phyloP scores from a whole-genome alignment of 345 rosid species.

The Eucalyptus cloeziana region DNA sequence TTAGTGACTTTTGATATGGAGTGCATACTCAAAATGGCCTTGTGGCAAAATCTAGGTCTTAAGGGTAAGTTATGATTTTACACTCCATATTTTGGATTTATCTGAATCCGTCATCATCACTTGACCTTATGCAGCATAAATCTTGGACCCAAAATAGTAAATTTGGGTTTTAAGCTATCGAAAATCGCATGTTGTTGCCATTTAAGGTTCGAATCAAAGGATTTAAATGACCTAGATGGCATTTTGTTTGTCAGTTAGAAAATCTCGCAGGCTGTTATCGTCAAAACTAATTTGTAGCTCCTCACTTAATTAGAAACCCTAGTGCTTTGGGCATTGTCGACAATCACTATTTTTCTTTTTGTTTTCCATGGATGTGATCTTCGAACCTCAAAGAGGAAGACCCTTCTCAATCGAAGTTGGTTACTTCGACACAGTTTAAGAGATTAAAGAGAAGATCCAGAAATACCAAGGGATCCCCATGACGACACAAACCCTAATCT shows the following conservation, averaged over 20 bases:
- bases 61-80: neutral
- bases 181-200: neutral
- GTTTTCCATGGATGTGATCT: constrained; percentile 45
- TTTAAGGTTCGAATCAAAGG: neutral
- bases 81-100: neutral
- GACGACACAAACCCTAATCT: constrained; percentile 43
- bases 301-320: neutral
- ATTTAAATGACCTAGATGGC: neutral
- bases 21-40: neutral
- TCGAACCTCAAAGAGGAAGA: constrained; percentile 35
- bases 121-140: neutral
- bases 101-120: neutral
- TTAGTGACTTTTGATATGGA: neutral
- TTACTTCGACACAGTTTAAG: constrained; percentile 55
- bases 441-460: constrained; percentile 60
- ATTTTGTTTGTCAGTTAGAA: neutral
- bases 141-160: neutral
- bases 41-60: neutral
- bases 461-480: constrained; percentile 54
- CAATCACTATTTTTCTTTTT: neutral
- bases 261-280: neutral
- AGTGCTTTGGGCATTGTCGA: neutral
- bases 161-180: neutral
- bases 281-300: neutral
- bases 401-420: constrained; percentile 70